phyloP scores from a whole-genome alignment of 257 asterid species.

The Petrea volubilis region DNA sequence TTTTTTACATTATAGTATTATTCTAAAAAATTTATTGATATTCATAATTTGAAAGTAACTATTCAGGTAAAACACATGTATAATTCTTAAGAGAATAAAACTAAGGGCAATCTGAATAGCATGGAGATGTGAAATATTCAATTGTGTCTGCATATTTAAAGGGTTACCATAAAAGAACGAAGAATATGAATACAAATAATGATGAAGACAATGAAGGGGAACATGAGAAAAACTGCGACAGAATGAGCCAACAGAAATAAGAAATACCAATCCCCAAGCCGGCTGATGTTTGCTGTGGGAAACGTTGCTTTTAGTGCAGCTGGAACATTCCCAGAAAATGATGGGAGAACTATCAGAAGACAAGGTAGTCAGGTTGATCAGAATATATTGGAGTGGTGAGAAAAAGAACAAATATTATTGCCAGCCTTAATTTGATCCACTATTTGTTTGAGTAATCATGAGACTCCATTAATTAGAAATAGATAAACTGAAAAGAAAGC shows the following conservation, averaged over 20 bases:
- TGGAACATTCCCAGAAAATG: constrained; percentile 99
- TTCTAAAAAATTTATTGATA: too few relatives aligned
- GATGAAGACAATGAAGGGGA: too few relatives aligned
- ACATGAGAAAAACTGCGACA: constrained; percentile 6
- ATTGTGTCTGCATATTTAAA: too few relatives aligned
- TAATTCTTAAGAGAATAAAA: too few relatives aligned
- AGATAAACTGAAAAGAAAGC: background rate
- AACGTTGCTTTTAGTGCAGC: constrained; percentile 74
- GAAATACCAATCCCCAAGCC: constrained; percentile 93
- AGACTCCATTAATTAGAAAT: background rate
- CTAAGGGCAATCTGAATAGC: too few relatives aligned
- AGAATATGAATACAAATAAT: too few relatives aligned
- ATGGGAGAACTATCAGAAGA: constrained; percentile 75
- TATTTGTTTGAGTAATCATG: background rate
- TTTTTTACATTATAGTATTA: too few relatives aligned
- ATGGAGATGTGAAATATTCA: too few relatives aligned
- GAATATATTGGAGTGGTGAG: background rate
- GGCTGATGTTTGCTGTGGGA: constrained; percentile 81
- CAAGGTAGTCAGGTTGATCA: constrained; percentile 22
- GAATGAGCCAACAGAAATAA: constrained; percentile 9
- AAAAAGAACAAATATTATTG: background rate
- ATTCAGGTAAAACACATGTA: too few relatives aligned
- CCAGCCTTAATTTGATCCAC: background rate
- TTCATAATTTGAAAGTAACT: too few relatives aligned
- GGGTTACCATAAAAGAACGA: too few relatives aligned